phyloP scores from a whole-genome alignment of 129 eudicot species.

The Chrysanthemum lavandulifolium region DNA sequence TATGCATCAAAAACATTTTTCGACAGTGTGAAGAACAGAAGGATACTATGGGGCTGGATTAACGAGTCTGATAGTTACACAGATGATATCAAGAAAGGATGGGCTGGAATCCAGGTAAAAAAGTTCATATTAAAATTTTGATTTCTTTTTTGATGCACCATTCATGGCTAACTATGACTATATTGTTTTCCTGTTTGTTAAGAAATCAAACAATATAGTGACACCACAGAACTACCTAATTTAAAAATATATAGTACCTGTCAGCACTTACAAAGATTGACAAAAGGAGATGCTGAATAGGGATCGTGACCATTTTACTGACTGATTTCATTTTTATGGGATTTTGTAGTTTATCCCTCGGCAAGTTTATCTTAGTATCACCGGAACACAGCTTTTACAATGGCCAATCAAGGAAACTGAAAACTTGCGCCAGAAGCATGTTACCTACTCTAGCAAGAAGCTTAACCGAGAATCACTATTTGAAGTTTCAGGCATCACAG shows the following conservation, averaged over 20 bases:
- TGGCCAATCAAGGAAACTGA: slow-evolving; percentile 43
- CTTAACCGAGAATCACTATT: slow-evolving; percentile 31
- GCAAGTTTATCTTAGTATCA: slow-evolving; percentile 26
- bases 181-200: no score
- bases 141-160: no score
- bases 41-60: slow-evolving; percentile 47
- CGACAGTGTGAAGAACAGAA: slow-evolving; percentile 37
- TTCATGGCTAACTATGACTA: neutral
- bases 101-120: slow-evolving; percentile 50
- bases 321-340: neutral
- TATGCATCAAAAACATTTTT: slow-evolving; percentile 48
- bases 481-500: slow-evolving; percentile 36
- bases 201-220: no score
- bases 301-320: neutral
- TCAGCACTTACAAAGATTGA: no score
- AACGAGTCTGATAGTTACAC: slow-evolving; percentile 24
- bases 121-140: neutral
- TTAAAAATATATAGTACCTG: no score
- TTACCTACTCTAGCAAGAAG: slow-evolving; percentile 25
- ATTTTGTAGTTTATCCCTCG: slow-evolving; percentile 34
- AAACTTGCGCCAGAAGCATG: slow-evolving; percentile 25
- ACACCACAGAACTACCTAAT: no score
- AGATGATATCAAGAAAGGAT: slow-evolving; percentile 41
- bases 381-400: slow-evolving; percentile 35
- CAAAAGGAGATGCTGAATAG: no score